Conservation (phyloP, 805 yeast species). For the Wickerhamomyces canadensis region DNA sequence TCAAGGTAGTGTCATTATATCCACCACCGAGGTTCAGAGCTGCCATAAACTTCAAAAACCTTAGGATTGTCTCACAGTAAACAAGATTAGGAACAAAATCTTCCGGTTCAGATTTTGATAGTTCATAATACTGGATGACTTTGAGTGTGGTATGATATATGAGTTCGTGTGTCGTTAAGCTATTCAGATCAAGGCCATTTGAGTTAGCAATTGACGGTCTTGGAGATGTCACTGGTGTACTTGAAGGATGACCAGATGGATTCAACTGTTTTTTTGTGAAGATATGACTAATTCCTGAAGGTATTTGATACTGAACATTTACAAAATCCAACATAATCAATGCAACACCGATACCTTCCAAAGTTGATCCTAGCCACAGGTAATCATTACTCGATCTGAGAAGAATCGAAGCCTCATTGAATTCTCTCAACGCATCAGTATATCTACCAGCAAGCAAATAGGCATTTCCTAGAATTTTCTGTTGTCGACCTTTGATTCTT, state of each 20-base stretch:
- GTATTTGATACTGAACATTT: constrained; percentile 41
- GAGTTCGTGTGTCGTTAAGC: constrained; percentile 28
- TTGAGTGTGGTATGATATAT: constrained; percentile 33
- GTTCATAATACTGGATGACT: constrained; percentile 38
- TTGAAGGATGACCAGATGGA: constrained; percentile 8
- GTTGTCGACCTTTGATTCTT: constrained; percentile 64
- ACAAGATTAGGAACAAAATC: constrained; percentile 82
- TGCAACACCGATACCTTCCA: constrained; percentile 76
- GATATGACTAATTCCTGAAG: constrained; percentile 27
- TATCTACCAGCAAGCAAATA: constrained; percentile 77
- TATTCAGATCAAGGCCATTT: constrained; percentile 14
- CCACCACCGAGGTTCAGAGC: constrained; percentile 44
- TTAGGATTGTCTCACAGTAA: constrained; percentile 62
- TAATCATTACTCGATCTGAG: constrained; percentile 64
- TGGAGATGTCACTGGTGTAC: constrained; percentile 38
- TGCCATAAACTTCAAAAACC: constrained; percentile 59
- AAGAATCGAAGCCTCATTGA: constrained; percentile 64
- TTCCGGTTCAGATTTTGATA: constrained; percentile 51
- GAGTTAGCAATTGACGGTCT: constrained; percentile 35
- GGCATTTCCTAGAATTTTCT: constrained; percentile 71
- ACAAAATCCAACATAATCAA: constrained; percentile 54
- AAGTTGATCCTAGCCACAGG: constrained; percentile 82
- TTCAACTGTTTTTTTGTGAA: constrained; percentile 8
- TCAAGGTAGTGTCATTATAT: constrained; percentile 36
- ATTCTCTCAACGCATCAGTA: constrained; percentile 60